Evolutionary conservation across 495 filamentous ascomycete species (phyloP).

Genomic region (Penicillium steckii): DNA sequence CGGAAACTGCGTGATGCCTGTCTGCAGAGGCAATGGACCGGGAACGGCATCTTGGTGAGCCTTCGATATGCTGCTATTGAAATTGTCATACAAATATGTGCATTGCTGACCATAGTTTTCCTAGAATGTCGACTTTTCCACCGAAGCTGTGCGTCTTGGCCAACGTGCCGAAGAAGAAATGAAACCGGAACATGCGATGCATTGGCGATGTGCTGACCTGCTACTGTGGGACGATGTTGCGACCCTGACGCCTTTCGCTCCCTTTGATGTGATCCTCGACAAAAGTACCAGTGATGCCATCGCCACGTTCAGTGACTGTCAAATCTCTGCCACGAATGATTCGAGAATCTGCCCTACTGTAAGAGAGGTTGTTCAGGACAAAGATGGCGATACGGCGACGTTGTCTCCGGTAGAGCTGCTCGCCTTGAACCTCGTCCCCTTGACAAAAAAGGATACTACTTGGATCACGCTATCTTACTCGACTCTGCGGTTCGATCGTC

Average conservation of each 20-base stretch:
- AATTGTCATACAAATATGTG: too few species aligned
- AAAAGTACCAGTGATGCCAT: slow-evolving; percentile 48
- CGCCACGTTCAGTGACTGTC: slow-evolving; percentile 26
- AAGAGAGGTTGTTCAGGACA: slow-evolving; percentile 7
- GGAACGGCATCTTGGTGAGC: slow-evolving; percentile 39
- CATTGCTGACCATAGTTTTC: neutral
- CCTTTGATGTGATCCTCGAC: slow-evolving; percentile 41
- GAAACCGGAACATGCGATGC: slow-evolving; percentile 27
- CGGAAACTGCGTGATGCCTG: slow-evolving; percentile 33
- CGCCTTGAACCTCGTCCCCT: slow-evolving; percentile 34
- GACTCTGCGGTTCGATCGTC: slow-evolving; percentile 33
- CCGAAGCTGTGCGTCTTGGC: slow-evolving; percentile 41
- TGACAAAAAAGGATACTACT: slow-evolving; percentile 29
- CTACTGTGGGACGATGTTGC: slow-evolving; percentile 37
- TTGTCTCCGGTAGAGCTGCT: slow-evolving; percentile 39
- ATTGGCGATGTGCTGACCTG: slow-evolving; percentile 36
- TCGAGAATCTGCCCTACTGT: slow-evolving; percentile 26
- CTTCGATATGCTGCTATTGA: neutral
- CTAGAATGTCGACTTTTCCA: slow-evolving; percentile 45
- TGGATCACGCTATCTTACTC: slow-evolving; percentile 44
- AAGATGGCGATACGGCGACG: slow-evolving; percentile 1
- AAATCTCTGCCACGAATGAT: slow-evolving; percentile 11
- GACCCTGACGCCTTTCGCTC: slow-evolving; percentile 20
- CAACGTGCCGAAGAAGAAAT: slow-evolving; percentile 23
- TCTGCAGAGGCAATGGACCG: slow-evolving; percentile 26